These are phyloP conservation scores for Plasmopara viticola DNA, from an alignment of 352 stramenopile species.

Conservation along the genomic window DNA sequence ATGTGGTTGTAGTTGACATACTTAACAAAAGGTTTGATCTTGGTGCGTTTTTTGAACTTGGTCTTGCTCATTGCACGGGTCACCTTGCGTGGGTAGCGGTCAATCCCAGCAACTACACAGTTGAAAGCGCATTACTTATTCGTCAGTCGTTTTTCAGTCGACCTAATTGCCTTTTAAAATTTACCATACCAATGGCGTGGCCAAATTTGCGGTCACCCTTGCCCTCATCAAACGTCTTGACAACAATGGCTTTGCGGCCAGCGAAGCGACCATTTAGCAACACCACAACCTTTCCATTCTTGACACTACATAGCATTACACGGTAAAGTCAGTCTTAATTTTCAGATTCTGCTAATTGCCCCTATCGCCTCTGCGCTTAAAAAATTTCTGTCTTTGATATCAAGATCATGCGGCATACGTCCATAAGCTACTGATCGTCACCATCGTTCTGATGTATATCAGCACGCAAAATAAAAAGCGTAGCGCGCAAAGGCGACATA, in stretches of 20 bases:
- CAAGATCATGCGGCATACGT: too few relatives aligned
- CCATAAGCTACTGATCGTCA: too few relatives aligned
- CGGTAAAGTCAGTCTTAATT: conserved; percentile 8
- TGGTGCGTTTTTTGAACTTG: conserved; percentile 96
- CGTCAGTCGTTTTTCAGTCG: not conserved
- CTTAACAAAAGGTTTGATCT: conserved; percentile 99
- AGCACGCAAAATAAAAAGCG: conserved; percentile 6
- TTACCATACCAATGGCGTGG: conserved; percentile 88
- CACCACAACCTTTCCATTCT: conserved; percentile 99
- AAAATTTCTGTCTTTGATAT: too few relatives aligned
- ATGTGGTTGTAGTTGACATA: conserved; percentile 99
- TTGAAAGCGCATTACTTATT: not conserved
- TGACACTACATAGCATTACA: conserved; percentile 72
- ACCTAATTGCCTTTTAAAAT: too few relatives aligned
- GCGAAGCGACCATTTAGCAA: conserved; percentile 97
- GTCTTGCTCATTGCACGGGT: conserved; percentile 95
- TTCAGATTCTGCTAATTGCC: not conserved
- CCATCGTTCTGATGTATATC: conserved; percentile 5
- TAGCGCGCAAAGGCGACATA: conserved; percentile 2
- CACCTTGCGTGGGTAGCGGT: conserved; percentile 95
- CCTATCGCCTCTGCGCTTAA: too few relatives aligned
- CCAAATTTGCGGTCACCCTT: conserved; percentile 95
- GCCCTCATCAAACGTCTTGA: conserved; percentile 98
- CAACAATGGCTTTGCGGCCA: conserved; percentile 98
- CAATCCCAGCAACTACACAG: conserved; percentile 89